A percentile compares a stretch with the other conserved stretches of the same genome.
Conservation (phyloP, 2,329 filamentous ascomycete species). For the Saccharata proteae region DNA sequence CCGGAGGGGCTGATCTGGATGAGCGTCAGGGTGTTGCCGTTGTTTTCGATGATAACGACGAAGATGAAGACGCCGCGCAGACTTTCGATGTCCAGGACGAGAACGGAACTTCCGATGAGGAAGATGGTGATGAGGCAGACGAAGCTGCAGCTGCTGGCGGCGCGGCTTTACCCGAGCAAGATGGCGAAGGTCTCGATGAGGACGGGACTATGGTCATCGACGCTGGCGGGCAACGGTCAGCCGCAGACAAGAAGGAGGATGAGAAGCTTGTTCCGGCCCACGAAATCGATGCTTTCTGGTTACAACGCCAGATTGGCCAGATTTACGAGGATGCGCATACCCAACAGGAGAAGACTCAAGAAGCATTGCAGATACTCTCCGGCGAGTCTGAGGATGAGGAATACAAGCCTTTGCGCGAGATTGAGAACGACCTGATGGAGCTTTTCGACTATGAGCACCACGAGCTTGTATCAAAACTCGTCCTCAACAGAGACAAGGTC, state of each 20-base stretch:
- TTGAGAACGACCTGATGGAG: slow-evolving; percentile 97
- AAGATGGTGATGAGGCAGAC: slow-evolving; percentile 43
- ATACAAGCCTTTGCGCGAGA: slow-evolving; percentile 77
- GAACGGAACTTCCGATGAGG: slow-evolving; percentile 66
- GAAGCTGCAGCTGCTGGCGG: slow-evolving; percentile 36
- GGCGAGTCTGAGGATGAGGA: slow-evolving; percentile 65
- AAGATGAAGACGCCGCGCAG: slow-evolving; percentile 65
- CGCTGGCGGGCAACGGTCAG: slow-evolving; percentile 39
- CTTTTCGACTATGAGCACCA: slow-evolving; percentile 96
- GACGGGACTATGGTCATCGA: slow-evolving; percentile 78
- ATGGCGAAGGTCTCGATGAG: slow-evolving; percentile 33
- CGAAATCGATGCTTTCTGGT: slow-evolving; percentile 94
- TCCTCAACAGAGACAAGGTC: slow-evolving; percentile 84
- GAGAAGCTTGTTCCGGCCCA: slow-evolving; percentile 62
- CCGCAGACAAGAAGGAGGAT: slow-evolving; percentile 34
- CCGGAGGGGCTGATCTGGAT: slow-evolving; percentile 66
- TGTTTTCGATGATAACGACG: slow-evolving; percentile 84
- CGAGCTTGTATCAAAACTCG: slow-evolving; percentile 80
- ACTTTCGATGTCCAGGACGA: slow-evolving; percentile 77
- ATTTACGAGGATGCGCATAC: slow-evolving; percentile 85
- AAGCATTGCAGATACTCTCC: slow-evolving; percentile 71
- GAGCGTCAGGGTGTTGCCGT: slow-evolving; percentile 95
- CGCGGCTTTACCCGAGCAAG: slow-evolving; percentile 15
- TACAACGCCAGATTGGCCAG: slow-evolving; percentile 81
- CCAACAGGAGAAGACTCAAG: slow-evolving; percentile 83